Evolutionary conservation across 177 flowering plant species (phyloP).

Genomic region (Vitis hybrid): DNA sequence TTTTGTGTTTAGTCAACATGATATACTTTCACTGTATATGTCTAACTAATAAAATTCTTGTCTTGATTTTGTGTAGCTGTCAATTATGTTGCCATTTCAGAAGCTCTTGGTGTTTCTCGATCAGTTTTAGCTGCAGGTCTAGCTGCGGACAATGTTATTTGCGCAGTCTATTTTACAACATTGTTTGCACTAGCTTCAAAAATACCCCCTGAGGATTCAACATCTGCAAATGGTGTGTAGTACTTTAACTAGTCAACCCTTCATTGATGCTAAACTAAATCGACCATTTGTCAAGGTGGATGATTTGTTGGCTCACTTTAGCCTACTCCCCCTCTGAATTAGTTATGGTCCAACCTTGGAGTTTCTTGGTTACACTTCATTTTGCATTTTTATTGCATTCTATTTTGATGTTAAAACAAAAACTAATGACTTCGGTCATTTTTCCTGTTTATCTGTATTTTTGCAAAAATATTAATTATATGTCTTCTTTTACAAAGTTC

Average conservation of each 20-base stretch:
- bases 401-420: no score
- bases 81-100: slow-evolving; percentile 83
- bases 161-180: slow-evolving; percentile 76
- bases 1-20: no score
- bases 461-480: no score
- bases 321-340: no score
- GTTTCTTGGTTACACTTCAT: no score
- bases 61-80: slow-evolving; percentile 29
- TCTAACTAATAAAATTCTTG: neutral
- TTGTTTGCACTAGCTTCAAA: slow-evolving; percentile 81
- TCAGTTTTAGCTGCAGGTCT: slow-evolving; percentile 90
- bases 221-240: slow-evolving; percentile 40
- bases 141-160: slow-evolving; percentile 93
- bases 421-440: no score
- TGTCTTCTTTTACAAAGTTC: no score
- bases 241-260: neutral
- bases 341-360: no score
- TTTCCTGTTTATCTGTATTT: no score
- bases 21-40: no score
- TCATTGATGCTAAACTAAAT: neutral
- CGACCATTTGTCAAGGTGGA: neutral
- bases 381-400: no score
- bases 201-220: slow-evolving; percentile 65
- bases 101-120: slow-evolving; percentile 77
- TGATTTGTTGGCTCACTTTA: neutral